Percentiles rank a stretch among this genome's conserved stretches.
Conservation (phyloP, 2,329 filamentous ascomycete genomes). For the Chrysoporthe austroafricana region DNA sequence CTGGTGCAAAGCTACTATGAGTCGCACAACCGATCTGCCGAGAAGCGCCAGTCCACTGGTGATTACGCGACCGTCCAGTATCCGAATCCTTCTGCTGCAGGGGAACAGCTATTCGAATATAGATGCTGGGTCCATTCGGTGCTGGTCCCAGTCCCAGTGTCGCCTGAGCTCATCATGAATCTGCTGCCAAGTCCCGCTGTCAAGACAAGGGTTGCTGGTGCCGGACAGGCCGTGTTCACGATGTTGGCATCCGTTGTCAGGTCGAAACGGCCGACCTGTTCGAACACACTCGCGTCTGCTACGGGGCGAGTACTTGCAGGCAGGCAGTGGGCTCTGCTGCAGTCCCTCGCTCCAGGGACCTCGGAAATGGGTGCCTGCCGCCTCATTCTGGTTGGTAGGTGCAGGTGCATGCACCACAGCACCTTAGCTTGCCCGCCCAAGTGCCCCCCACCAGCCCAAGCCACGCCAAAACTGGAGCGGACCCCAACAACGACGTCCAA, state of each 20-base stretch:
- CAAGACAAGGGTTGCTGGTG: not conserved
- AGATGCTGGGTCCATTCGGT: not conserved
- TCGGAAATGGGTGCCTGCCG: not conserved
- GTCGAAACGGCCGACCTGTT: not conserved
- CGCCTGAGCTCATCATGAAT: not conserved
- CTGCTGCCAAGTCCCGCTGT: not conserved
- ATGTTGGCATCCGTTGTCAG: not conserved
- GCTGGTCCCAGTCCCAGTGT: not conserved
- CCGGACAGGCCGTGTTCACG: not conserved
- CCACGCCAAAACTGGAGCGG: not conserved
- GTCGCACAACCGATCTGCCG: not conserved
- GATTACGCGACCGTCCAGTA: constrained; percentile 5
- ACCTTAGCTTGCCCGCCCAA: not conserved
- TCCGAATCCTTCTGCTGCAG: not conserved
- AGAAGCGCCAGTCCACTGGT: not conserved
- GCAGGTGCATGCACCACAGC: not conserved
- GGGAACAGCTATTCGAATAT: not conserved
- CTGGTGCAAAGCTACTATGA: not conserved
- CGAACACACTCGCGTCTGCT: not conserved
- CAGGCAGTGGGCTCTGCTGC: not conserved
- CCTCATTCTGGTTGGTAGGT: not conserved
- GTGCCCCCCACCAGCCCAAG: not conserved
- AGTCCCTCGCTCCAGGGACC: not conserved
- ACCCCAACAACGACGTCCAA: not conserved
- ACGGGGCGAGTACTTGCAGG: not conserved